Base-by-base conservation (phyloP, 1,139 yeast species). In the Debaryomyces subglobosus region DNA sequence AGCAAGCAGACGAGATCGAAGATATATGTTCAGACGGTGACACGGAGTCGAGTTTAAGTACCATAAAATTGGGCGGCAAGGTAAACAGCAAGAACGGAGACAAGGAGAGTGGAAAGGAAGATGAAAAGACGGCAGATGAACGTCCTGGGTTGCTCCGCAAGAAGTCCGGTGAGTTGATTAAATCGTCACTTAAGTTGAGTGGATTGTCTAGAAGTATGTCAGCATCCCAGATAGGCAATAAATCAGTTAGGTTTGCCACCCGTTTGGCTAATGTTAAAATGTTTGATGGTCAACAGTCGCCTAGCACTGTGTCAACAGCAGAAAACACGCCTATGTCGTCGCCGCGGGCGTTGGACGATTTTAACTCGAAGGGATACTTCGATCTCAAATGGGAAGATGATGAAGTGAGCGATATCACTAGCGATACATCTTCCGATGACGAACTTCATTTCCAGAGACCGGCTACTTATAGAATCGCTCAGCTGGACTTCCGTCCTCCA, bases 241-340 rank as follows among this genome's bases (percentile, higher is more conserved):
- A 72, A 51, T 62, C 69, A 4, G 78, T 72, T 18, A 55, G 75
- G 23, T 72, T 72, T 61, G 77, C 77, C 3, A 54, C 68, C 24
- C 55, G 71, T 34, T 62, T 72, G 46, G 68, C 68, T 35, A 70
- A 72, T 44, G 64, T 74, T 53, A 72, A 71, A 56, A 67, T 65
- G 65, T 75, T 75, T 57, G 71, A 74, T 52, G 78, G 77, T 2
- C 59, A 59, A n/a, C 78, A 72, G 42, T 64, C 73, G 41, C 79
- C 79, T 0, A 59, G 68, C 15, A 59, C 70, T 2, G 77, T 75
- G 2, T 69, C 75, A 10, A 63, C 69, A 12, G 54, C 58, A 21
- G 67, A 66, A 27, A 64, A 61, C 51, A 62, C 74, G 21, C 78
- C 78, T 1, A 47, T 63, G 35, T 67, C 65, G 37, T 70, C 77